Percentiles rank a stretch among this genome's conserved stretches.
Conservation (phyloP, 345 rosid species). For the Aquilaria malaccensis region DNA sequence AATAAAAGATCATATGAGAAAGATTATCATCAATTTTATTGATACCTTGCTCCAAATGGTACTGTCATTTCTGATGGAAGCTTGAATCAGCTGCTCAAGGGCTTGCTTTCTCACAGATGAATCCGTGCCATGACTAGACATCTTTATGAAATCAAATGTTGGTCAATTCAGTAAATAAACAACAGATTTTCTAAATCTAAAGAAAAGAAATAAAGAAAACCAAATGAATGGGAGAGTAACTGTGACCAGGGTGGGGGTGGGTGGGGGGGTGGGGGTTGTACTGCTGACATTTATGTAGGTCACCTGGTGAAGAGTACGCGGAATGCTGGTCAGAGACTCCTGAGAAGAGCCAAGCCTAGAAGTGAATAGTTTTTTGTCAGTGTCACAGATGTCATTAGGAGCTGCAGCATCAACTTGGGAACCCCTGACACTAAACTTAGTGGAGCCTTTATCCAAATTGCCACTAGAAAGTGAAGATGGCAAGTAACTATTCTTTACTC, state of each 20-base stretch:
- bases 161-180: not conserved
- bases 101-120: slow-evolving; percentile 59
- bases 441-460: slow-evolving; percentile 10
- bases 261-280: not conserved
- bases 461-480: slow-evolving; percentile 36
- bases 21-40: not conserved
- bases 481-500: slow-evolving; percentile 14
- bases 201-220: slow-evolving; percentile 3
- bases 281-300: slow-evolving; percentile 13
- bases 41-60: slow-evolving; percentile 71
- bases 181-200: not conserved
- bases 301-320: slow-evolving; percentile 93
- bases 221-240: not conserved
- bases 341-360: slow-evolving; percentile 39
- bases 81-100: slow-evolving; percentile 69
- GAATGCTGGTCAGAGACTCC: slow-evolving; percentile 80
- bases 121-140: slow-evolving; percentile 62
- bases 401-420: slow-evolving; percentile 37
- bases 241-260: not conserved
- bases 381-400: slow-evolving; percentile 33
- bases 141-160: slow-evolving; percentile 30
- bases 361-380: slow-evolving; percentile 34
- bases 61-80: slow-evolving; percentile 55
- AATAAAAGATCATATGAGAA: too few species aligned
- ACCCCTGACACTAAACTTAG: slow-evolving; percentile 23